Evolutionary conservation across 768 basidiomycete genomes (phyloP).

Genomic region (Suillus weaverae): DNA sequence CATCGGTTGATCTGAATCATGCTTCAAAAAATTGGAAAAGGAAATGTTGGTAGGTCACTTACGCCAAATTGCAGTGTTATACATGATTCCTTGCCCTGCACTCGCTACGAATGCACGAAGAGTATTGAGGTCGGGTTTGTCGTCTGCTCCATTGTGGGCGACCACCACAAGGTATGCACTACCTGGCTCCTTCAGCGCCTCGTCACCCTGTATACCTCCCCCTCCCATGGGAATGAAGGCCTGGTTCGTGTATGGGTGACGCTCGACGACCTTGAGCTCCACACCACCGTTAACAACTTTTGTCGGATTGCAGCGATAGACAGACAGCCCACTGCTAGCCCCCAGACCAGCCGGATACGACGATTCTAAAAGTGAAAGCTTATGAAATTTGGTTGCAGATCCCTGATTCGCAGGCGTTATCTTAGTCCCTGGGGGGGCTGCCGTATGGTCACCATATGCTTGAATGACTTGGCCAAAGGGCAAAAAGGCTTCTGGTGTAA

Average conservation of each 20-base stretch:
- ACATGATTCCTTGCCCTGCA: constrained; percentile 82
- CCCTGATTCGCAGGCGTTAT: constrained; percentile 86
- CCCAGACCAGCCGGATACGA: constrained; percentile 59
- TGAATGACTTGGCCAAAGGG: constrained; percentile 92
- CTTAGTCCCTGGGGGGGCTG: constrained; percentile 66
- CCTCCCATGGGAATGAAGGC: constrained; percentile 94
- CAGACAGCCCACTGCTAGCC: constrained; percentile 72
- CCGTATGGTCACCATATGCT: constrained; percentile 68
- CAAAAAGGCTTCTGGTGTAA: constrained; percentile 85
- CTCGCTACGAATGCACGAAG: constrained; percentile 82
- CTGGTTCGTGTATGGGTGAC: constrained; percentile 88
- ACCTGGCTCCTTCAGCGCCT: constrained; percentile 47
- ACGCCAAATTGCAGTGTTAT: constrained; percentile 89
- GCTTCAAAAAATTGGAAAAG: constrained; percentile 10
- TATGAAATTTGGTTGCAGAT: constrained; percentile 91
- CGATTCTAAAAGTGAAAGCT: constrained; percentile 68
- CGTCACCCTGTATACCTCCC: constrained; percentile 40
- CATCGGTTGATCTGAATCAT: constrained; percentile 83
- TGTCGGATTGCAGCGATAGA: constrained; percentile 77
- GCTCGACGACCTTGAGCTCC: constrained; percentile 74
- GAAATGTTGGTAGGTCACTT: constrained; percentile 37
- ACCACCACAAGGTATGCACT: constrained; percentile 81
- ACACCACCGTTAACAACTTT: constrained; percentile 46
- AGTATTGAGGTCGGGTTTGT: constrained; percentile 72
- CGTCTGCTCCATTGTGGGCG: constrained; percentile 73